These are phyloP conservation scores for Pontederia paniculata DNA, from an alignment of 176 grass and related monocot genomes.

Conservation along the genomic window DNA sequence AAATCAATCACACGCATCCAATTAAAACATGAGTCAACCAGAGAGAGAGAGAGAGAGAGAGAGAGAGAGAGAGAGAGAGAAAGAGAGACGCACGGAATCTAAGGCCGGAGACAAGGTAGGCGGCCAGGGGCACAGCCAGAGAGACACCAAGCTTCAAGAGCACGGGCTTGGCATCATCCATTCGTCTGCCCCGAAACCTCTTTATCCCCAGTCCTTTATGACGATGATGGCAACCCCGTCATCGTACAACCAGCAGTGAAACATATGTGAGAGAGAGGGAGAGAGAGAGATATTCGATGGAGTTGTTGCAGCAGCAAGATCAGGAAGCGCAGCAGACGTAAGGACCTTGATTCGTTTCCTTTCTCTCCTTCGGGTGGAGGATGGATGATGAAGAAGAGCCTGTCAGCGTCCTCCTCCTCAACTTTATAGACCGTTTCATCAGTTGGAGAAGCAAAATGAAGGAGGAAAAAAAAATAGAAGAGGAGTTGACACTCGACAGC, in stretches of 20 bases:
- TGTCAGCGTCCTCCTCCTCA: not conserved
- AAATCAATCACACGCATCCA: not conserved
- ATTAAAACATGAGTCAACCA: not conserved
- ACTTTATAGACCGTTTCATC: too few relatives aligned
- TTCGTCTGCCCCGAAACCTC: not conserved
- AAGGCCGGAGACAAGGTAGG: not conserved
- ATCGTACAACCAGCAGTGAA: not conserved
- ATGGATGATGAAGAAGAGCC: not conserved
- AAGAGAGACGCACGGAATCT: not conserved
- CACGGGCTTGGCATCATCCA: not conserved
- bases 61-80: not conserved
- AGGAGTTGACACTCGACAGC: too few relatives aligned
- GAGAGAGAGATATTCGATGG: not conserved
- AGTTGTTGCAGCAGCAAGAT: not conserved
- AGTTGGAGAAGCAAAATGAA: too few relatives aligned
- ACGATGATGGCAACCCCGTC: not conserved
- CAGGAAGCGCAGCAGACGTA: not conserved
- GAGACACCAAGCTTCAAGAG: not conserved
- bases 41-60: too few relatives aligned
- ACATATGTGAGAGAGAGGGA: not conserved
- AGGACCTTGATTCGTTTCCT: not conserved
- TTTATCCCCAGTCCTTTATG: not conserved
- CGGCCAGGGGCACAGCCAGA: conserved; percentile 2
- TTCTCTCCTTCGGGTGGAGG: not conserved
- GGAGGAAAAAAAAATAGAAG: too few relatives aligned